These are phyloP conservation scores for Thelonectria olida DNA, from an alignment of 2,329 filamentous ascomycete species.

Conservation along the genomic window DNA sequence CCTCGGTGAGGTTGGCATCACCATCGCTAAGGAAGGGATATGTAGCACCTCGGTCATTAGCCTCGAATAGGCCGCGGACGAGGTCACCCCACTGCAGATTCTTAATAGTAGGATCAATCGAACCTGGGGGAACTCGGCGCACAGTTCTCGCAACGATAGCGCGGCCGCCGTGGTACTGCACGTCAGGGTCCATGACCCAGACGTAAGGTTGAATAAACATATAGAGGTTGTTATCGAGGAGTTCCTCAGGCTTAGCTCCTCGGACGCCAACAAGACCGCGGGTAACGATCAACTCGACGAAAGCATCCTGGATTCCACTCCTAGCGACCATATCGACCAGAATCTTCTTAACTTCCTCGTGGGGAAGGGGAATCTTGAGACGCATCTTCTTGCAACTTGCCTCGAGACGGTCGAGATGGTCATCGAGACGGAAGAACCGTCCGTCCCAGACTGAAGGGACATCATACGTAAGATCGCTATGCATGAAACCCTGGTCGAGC, in stretches of 20 bases:
- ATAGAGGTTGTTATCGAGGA: constrained; percentile 59
- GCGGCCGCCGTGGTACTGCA: constrained; percentile 51
- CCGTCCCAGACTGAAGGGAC: constrained; percentile 62
- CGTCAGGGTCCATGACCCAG: constrained; percentile 58
- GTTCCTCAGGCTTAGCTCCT: too few relatives aligned
- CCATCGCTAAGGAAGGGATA: constrained; percentile 62
- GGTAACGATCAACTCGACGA: constrained; percentile 61
- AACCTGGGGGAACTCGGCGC: constrained; percentile 53
- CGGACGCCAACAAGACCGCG: too few relatives aligned
- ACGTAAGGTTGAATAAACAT: constrained; percentile 59
- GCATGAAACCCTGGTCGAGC: constrained; percentile 61
- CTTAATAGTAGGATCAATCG: constrained; percentile 61
- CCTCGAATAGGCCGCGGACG: constrained; percentile 55
- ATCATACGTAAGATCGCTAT: constrained; percentile 62
- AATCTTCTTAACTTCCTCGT: constrained; percentile 49
- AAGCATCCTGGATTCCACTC: constrained; percentile 58
- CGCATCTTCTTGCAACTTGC: constrained; percentile 56
- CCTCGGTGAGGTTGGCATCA: constrained; percentile 59
- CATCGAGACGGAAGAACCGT: constrained; percentile 60
- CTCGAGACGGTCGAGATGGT: constrained; percentile 57
- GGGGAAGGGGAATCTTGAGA: constrained; percentile 51
- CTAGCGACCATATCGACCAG: constrained; percentile 55
- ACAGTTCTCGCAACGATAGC: constrained; percentile 58
- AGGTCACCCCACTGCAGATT: constrained; percentile 62
- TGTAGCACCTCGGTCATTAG: constrained; percentile 53